Evolutionary conservation across 2,329 filamentous ascomycete species (phyloP).

Genomic region (Pyrenophora seminiperda): DNA sequence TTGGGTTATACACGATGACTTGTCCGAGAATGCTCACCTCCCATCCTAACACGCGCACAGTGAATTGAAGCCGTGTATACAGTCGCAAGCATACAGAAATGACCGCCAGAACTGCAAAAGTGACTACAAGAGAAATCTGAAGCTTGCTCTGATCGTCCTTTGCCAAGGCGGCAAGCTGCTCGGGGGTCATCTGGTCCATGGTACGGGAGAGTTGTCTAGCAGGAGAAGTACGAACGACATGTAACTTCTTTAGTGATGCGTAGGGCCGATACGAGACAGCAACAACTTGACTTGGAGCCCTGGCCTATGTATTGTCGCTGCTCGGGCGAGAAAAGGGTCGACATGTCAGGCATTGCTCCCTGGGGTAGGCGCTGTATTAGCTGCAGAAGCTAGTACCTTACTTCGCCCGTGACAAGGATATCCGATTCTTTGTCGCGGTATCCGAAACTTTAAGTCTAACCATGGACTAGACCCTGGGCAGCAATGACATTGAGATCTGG

Average conservation of each 20-base stretch:
- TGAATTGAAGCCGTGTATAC: conserved; percentile 25
- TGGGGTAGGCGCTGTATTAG: neutral
- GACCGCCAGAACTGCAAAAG: conserved; percentile 28
- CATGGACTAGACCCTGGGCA: too few species aligned
- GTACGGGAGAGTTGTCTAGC: neutral
- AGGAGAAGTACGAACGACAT: neutral
- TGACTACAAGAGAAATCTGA: conserved; percentile 20
- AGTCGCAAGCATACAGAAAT: conserved; percentile 29
- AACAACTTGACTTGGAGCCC: neutral
- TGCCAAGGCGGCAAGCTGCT: conserved; percentile 22
- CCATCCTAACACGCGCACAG: conserved; percentile 20
- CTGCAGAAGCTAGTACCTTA: neutral
- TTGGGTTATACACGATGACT: neutral
- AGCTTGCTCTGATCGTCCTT: conserved; percentile 25
- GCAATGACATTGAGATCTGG: too few species aligned
- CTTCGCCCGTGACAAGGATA: neutral
- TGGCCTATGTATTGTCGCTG: neutral
- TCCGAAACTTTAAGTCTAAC: too few species aligned
- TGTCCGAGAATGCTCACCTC: conserved; percentile 12
- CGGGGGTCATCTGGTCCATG: conserved; percentile 26
- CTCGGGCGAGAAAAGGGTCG: neutral
- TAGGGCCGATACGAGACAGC: neutral
- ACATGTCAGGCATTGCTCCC: neutral
- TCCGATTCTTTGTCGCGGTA: too few species aligned
- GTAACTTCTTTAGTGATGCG: neutral